Conservation (phyloP, 495 filamentous ascomycete genomes). For the Cladorrhinum samala region DNA sequence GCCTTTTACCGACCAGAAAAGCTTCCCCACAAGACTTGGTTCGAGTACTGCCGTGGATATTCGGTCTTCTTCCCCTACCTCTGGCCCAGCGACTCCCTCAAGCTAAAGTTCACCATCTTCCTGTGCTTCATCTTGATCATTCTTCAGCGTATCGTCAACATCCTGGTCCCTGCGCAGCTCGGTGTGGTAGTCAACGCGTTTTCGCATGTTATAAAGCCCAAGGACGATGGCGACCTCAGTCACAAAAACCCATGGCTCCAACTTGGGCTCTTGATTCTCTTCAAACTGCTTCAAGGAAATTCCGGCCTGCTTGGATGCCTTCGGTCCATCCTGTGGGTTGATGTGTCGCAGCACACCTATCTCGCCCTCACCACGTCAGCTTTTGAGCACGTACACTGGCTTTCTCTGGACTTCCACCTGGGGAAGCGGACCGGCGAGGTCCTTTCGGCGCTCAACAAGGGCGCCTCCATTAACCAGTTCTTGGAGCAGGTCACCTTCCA, state of each 20-base stretch:
- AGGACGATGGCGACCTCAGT: not conserved
- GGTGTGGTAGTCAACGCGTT: slow-evolving; percentile 67
- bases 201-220: slow-evolving; percentile 18
- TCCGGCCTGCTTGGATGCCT: slow-evolving; percentile 80
- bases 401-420: slow-evolving; percentile 94
- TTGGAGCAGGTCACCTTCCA: slow-evolving; percentile 93
- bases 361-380: slow-evolving; percentile 87
- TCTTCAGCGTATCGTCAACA: slow-evolving; percentile 71
- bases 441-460: slow-evolving; percentile 88
- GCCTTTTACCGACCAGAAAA: slow-evolving; percentile 50
- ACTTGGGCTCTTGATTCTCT: slow-evolving; percentile 73
- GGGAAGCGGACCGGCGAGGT: slow-evolving; percentile 97
- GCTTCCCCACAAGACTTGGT: slow-evolving; percentile 37
- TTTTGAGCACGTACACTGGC: slow-evolving; percentile 92
- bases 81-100: slow-evolving; percentile 73
- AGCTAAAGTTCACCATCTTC: slow-evolving; percentile 68
- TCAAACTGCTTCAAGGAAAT: slow-evolving; percentile 78
- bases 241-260: slow-evolving; percentile 31
- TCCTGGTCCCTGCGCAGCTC: slow-evolving; percentile 71
- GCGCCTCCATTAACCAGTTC: slow-evolving; percentile 93
- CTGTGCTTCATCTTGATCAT: slow-evolving; percentile 73
- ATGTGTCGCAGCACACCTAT: slow-evolving; percentile 93
- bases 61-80: slow-evolving; percentile 88
- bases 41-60: slow-evolving; percentile 82
- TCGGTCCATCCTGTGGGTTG: slow-evolving; percentile 84